Conservation (phyloP, 176 grass and related monocot species). For the Elaeis guineensis region DNA sequence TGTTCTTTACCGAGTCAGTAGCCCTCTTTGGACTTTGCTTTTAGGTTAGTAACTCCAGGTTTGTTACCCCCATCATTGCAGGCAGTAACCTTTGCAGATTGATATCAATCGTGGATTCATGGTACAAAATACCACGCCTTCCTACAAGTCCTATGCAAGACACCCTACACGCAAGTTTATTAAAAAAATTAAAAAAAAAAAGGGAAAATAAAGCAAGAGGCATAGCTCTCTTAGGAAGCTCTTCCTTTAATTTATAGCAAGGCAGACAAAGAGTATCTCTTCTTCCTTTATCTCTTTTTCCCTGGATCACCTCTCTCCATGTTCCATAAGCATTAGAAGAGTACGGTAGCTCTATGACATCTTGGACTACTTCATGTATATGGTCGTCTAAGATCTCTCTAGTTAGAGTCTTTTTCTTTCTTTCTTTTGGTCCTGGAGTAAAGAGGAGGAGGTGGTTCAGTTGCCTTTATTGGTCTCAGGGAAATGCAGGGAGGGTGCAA, state of each 20-base stretch:
- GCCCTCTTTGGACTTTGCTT: constrained; percentile 1
- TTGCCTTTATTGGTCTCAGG: constrained; percentile 30
- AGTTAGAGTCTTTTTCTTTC: constrained; percentile 10
- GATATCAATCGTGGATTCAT: neutral
- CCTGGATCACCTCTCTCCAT: neutral
- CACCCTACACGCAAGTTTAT: neutral
- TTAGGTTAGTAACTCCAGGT: neutral
- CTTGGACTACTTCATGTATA: constrained; percentile 12
- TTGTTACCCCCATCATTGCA: neutral
- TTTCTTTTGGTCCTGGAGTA: constrained; percentile 20
- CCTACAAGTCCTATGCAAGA: neutral
- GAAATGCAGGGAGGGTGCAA: constrained; percentile 20
- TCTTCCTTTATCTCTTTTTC: neutral
- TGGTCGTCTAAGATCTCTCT: constrained; percentile 4
- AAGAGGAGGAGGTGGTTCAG: constrained; percentile 17
- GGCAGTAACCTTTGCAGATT: constrained; percentile 1
- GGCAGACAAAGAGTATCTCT: constrained; percentile 10
- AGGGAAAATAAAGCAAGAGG: neutral
- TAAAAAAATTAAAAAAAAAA: neutral
- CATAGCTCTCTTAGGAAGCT: neutral
- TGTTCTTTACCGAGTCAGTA: too few species aligned
- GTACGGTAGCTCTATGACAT: constrained; percentile 23
- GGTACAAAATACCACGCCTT: neutral
- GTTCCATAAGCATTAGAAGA: constrained; percentile 27
- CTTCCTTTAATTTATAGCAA: constrained; percentile 2